These are phyloP conservation scores for Scedosporium dehoogii DNA, from an alignment of 2,329 filamentous ascomycete genomes.

Conservation along the genomic window DNA sequence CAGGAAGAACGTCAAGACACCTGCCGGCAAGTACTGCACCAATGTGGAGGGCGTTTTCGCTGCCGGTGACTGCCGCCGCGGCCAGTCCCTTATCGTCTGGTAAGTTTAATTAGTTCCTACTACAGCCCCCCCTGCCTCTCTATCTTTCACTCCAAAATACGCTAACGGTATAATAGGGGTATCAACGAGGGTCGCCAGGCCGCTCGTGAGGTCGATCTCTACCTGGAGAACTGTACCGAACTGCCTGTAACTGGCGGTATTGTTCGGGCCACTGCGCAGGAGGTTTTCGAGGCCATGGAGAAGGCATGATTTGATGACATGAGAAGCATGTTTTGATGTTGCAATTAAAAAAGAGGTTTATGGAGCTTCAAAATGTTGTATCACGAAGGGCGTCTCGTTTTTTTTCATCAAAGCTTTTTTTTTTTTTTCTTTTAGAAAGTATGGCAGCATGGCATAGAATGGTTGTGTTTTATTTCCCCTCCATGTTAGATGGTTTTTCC, in stretches of 20 bases:
- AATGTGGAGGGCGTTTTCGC: constrained; percentile 85
- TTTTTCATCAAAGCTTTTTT: neutral
- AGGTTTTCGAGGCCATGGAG: constrained; percentile 40
- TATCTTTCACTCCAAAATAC: constrained; percentile 21
- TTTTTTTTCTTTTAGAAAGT: neutral
- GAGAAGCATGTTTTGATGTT: too few relatives aligned
- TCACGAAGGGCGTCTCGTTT: neutral
- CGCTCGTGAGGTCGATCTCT: constrained; percentile 84
- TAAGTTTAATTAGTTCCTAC: constrained; percentile 33
- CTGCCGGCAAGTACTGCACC: constrained; percentile 77
- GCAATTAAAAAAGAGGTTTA: neutral
- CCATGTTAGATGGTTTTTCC: neutral
- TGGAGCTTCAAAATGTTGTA: neutral
- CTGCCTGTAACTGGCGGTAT: constrained; percentile 91
- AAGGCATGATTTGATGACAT: neutral
- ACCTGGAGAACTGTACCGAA: constrained; percentile 67
- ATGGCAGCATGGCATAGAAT: neutral
- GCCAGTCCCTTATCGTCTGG: constrained; percentile 95
- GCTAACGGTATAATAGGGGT: constrained; percentile 43
- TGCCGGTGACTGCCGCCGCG: constrained; percentile 88
- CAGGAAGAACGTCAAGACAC: constrained; percentile 93
- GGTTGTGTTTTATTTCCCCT: neutral
- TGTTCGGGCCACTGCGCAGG: constrained; percentile 69
- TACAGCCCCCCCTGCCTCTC: neutral
- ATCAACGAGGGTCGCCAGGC: constrained; percentile 95